Conservation (phyloP, 805 yeast genomes). For the Henningerozyma blattae region DNA sequence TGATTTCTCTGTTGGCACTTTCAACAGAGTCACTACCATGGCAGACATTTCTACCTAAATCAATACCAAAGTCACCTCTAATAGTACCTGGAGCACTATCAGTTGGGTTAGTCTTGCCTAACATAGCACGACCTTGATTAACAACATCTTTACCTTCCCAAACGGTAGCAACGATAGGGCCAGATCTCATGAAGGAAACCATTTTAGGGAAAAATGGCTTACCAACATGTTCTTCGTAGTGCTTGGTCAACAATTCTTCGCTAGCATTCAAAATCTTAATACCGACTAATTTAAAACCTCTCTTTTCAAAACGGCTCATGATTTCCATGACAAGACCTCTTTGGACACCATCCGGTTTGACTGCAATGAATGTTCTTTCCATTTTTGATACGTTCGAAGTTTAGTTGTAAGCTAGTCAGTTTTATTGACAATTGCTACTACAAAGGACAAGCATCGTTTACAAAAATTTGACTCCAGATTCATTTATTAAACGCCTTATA, state of each 20-base stretch:
- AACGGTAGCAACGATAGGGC: constrained; percentile 97
- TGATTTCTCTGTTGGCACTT: constrained; percentile 91
- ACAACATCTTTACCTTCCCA: constrained; percentile 99
- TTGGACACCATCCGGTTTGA: constrained; percentile 99
- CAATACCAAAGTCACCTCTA: constrained; percentile 98
- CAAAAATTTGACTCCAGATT: too few species aligned
- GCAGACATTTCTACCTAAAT: constrained; percentile 97
- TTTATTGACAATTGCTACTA: too few species aligned
- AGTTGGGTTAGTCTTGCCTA: constrained; percentile 99
- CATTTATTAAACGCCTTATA: too few species aligned
- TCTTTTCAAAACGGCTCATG: constrained; percentile 86
- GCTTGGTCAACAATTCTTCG: constrained; percentile 79
- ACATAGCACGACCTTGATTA: constrained; percentile 93
- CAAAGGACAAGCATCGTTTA: too few species aligned
- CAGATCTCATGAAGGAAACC: constrained; percentile 92
- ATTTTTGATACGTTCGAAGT: constrained; percentile 12
- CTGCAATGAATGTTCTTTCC: constrained; percentile 87
- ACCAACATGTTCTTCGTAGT: constrained; percentile 87
- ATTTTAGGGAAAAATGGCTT: constrained; percentile 98
- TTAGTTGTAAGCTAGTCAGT: too few species aligned
- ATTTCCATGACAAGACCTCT: constrained; percentile 90
- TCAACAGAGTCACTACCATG: constrained; percentile 99
- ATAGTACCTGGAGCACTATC: constrained; percentile 98
- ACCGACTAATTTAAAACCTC: constrained; percentile 96
- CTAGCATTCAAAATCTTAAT: constrained; percentile 84